Base-by-base conservation (phyloP, 2,329 filamentous ascomycete genomes). In the Dothideomycetidae sp. region DNA sequence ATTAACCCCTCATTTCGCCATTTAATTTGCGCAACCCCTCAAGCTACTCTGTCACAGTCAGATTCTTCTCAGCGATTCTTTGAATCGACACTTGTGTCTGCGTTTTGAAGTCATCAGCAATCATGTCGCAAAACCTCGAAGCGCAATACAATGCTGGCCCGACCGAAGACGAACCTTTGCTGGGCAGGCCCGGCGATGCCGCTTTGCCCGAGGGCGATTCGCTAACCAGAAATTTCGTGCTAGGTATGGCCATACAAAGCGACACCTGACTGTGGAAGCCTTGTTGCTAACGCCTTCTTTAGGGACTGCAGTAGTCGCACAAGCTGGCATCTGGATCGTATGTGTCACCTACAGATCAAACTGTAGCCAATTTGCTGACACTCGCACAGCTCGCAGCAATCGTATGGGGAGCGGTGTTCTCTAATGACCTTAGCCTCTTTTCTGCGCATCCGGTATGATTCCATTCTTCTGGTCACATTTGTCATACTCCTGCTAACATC, bases 361-460 rank as follows among this genome's bases (percentile, higher is more conserved):
- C 30, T 17, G 13, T 29, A 18, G 5, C 26, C 19, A 21, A 12
- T 10, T 13, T 29, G 41, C 42, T 53, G 33, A 50, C 41, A 18
- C 9, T 18, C 31, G 12, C 26, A 23, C 44, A 73, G 70, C 71
- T 94, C 44, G 64, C 75, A 33, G 72, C 73, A 23, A 72, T 88
- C 40, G 68, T 93, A 46, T 93, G 84, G 83, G 72, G 73, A 31
- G 71, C 71, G 39, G 71, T 94, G 46, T 73, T 93, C 53, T 70
- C 74, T 29, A 67, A 70, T 31, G 56, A 77, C 18, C 54, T 92
- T 44, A 81, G 82, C 28, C 74, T 93, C 49, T 93, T 96, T 69
- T 85, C 83, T 12, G 75, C 78, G 5, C 88, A 96, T 58, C 88
- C 88, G 5, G 75, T 94, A 53, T 71, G 60, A n/a, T n/a, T n/a